Conservation (phyloP, 108 stramenopile species). For the Cyclotella baltica region DNA sequence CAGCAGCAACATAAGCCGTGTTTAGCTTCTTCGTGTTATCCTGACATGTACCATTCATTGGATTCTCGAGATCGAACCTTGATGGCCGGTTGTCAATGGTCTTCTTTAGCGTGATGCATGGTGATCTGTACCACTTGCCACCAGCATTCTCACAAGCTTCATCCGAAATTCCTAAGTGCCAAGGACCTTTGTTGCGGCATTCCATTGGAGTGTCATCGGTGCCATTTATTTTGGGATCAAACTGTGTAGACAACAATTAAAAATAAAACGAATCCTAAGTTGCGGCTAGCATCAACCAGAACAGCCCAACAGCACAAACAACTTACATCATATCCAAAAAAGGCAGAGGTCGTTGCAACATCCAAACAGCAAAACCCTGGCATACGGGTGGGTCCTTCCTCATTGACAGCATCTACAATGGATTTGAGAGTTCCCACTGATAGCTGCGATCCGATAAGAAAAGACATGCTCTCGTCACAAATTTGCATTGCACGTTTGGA, state of each 20-base stretch:
- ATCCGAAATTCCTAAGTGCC: conserved; percentile 1
- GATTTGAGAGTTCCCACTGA: neutral
- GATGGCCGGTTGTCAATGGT: too few relatives aligned
- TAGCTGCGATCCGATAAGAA: neutral
- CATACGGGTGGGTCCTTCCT: neutral
- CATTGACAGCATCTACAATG: neutral
- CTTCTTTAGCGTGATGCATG: conserved; percentile 16
- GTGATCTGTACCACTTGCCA: neutral
- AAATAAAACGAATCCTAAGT: neutral
- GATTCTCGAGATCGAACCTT: too few relatives aligned
- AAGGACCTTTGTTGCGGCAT: conserved; percentile 10
- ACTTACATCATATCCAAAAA: neutral
- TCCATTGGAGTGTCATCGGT: neutral
- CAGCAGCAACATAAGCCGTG: too few relatives aligned
- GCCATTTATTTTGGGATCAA: neutral
- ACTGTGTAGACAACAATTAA: neutral
- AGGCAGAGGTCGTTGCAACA: neutral
- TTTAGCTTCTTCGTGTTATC: too few relatives aligned
- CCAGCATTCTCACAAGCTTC: conserved; percentile 24
- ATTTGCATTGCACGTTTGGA: neutral
- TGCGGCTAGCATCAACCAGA: neutral
- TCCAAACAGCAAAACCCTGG: conserved; percentile 3
- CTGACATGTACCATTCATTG: too few relatives aligned
- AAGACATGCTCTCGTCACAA: neutral
- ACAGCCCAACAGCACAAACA: neutral